Conservation (phyloP, 805 yeast genomes). For the Danielia reshetovae region DNA sequence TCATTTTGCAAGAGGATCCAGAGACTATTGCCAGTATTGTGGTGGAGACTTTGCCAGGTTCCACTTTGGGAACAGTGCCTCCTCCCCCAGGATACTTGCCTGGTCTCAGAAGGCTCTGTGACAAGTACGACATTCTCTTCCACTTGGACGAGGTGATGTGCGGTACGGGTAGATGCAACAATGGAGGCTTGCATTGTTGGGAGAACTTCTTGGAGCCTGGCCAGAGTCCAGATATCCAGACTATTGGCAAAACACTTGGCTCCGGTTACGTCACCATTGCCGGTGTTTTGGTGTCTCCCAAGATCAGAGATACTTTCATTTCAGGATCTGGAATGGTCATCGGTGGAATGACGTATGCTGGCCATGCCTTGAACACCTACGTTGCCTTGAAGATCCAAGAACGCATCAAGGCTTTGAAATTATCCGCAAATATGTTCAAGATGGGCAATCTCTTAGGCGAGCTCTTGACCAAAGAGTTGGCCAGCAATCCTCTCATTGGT, state of each 20-base stretch:
- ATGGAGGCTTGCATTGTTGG: slow-evolving; percentile 28
- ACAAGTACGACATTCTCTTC: slow-evolving; percentile 46
- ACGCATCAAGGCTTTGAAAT: slow-evolving; percentile 28
- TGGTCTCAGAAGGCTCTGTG: slow-evolving; percentile 40
- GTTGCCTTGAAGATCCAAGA: slow-evolving; percentile 27
- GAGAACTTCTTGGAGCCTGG: slow-evolving; percentile 23
- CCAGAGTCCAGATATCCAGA: slow-evolving; percentile 29
- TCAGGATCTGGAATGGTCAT: slow-evolving; percentile 18
- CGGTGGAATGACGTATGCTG: slow-evolving; percentile 25
- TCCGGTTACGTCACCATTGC: slow-evolving; percentile 30
- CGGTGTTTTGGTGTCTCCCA: slow-evolving; percentile 27
- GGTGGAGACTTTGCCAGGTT: slow-evolving; percentile 27
- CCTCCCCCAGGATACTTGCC: slow-evolving; percentile 24
- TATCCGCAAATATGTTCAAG: slow-evolving; percentile 37
- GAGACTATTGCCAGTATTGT: slow-evolving; percentile 25
- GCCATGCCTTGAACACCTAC: slow-evolving; percentile 25
- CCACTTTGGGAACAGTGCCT: slow-evolving; percentile 25
- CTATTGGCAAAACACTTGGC: slow-evolving; percentile 30
- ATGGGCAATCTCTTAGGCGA: slow-evolving; percentile 44
- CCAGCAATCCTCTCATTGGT: slow-evolving; percentile 33
- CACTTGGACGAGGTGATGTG: slow-evolving; percentile 54
- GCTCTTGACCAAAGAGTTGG: slow-evolving; percentile 16
- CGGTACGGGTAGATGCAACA: slow-evolving; percentile 45
- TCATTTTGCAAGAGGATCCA: slow-evolving; percentile 23
- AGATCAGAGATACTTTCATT: slow-evolving; percentile 18